phyloP scores from a whole-genome alignment of 2,329 filamentous ascomycete species.

The Trichoderma aggressivum region DNA sequence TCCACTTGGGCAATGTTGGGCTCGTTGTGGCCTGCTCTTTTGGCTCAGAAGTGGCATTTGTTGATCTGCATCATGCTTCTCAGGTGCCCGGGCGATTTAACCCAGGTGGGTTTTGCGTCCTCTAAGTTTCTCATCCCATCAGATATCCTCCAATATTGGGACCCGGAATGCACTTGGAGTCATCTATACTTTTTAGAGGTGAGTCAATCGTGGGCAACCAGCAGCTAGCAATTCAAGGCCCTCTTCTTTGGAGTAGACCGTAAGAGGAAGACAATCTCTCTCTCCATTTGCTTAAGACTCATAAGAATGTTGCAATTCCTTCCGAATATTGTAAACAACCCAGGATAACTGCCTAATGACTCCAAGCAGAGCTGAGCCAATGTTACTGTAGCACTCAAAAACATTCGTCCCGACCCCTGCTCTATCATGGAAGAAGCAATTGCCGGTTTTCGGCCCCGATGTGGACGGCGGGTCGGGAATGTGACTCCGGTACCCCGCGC shows the following conservation, averaged over 20 bases:
- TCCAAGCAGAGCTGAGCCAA: background rate
- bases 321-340: background rate
- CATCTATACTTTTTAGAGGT: background rate
- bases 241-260: background rate
- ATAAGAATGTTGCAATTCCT: background rate
- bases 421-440: background rate
- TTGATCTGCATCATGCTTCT: background rate
- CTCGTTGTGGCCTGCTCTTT: background rate
- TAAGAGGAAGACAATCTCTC: background rate
- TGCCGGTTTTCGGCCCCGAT: constrained; percentile 18
- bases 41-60: background rate
- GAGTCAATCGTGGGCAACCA: background rate
- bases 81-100: background rate
- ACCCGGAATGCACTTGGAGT: background rate
- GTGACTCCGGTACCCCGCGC: constrained; percentile 16
- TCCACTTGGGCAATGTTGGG: background rate
- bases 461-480: constrained; percentile 3
- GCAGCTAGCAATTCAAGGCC: background rate
- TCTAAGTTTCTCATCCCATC: background rate
- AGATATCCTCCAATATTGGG: background rate
- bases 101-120: background rate
- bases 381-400: background rate
- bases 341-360: background rate
- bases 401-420: background rate
- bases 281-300: background rate